Conservation (phyloP, 2,329 filamentous ascomycete genomes). For the Calonectria leucothoes region DNA sequence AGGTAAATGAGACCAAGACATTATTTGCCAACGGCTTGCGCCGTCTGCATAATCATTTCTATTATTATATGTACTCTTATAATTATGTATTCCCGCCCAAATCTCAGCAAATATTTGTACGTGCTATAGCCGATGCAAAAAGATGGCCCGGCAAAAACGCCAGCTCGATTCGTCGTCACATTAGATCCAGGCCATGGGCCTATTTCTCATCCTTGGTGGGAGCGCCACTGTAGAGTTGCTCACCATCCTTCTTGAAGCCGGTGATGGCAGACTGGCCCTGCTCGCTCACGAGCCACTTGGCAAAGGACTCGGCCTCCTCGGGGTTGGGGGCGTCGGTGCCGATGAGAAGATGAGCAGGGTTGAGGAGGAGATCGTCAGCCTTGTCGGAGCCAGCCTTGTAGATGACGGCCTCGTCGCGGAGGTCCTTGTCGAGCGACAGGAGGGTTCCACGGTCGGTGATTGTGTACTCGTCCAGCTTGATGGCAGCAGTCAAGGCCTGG, state of each 20-base stretch:
- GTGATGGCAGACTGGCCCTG: conserved; percentile 29
- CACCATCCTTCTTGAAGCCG: conserved; percentile 28
- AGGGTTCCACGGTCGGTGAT: conserved; percentile 59
- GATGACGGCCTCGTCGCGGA: conserved; percentile 49
- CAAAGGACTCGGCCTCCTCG: conserved; percentile 24
- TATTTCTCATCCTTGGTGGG: not conserved
- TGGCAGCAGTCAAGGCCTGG: conserved; percentile 56
- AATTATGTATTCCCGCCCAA: not conserved
- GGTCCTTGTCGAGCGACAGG: conserved; percentile 48
- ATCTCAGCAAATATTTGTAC: not conserved
- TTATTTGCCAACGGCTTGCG: not conserved
- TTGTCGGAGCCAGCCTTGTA: conserved; percentile 51
- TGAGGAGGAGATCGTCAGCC: conserved; percentile 52
- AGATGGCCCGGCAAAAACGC: not conserved
- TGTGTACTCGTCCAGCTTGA: conserved; percentile 56
- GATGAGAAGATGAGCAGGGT: conserved; percentile 53
- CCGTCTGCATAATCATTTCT: not conserved
- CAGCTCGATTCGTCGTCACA: not conserved
- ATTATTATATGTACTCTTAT: not conserved
- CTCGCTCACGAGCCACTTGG: conserved; percentile 31
- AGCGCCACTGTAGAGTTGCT: conserved; percentile 28
- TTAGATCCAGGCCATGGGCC: not conserved
- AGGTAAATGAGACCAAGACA: not conserved
- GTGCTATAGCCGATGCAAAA: not conserved
- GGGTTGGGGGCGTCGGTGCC: conserved; percentile 22